phyloP scores from a whole-genome alignment of 805 yeast species.

The Millerago galiae region DNA sequence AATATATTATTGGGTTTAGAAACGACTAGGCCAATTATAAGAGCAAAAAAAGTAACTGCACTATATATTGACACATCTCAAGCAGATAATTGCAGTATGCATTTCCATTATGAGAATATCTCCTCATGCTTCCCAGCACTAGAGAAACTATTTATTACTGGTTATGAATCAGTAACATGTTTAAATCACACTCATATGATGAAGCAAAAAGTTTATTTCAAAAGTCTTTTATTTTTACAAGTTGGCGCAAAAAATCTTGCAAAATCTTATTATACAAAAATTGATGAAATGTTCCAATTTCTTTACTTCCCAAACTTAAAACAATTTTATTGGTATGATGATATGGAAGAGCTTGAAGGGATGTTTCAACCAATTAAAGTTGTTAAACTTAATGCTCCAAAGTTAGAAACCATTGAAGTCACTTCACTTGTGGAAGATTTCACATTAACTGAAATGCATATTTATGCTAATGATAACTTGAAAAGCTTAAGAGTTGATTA shows the following conservation, averaged over 20 bases:
- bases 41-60: neutral
- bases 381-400: neutral
- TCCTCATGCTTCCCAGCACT: neutral
- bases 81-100: neutral
- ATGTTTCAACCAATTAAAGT: neutral
- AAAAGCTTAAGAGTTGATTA: too few species aligned
- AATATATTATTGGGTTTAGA: neutral
- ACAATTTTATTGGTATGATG: neutral
- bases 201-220: neutral
- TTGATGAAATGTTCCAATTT: neutral
- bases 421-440: neutral
- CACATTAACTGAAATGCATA: neutral
- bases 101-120: neutral
- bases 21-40: neutral
- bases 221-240: neutral
- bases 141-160: neutral
- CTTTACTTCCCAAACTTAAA: neutral
- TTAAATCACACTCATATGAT: neutral
- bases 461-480: neutral
- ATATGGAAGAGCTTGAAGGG: neutral
- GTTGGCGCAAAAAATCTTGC: neutral
- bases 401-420: neutral
- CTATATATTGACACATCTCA: neutral
- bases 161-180: neutral
- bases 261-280: neutral